Evolutionary conservation across 2,329 filamentous ascomycete genomes (phyloP).

Genomic region (Neonectria ditissima): DNA sequence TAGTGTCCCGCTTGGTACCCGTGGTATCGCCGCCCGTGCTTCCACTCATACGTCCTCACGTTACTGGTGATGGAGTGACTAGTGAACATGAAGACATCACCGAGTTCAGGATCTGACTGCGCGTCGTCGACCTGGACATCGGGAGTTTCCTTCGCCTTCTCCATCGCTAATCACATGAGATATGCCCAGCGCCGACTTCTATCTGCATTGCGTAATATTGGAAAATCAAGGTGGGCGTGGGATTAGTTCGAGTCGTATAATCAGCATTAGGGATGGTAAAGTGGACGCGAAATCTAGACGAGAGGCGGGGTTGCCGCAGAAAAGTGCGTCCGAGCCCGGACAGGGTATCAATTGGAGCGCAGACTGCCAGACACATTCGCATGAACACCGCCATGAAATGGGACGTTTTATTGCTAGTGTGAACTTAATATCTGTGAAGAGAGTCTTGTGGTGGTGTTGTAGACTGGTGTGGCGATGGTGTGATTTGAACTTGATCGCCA

Average conservation of each 20-base stretch:
- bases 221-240: neutral
- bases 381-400: neutral
- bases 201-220: neutral
- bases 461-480: neutral
- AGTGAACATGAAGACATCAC: neutral
- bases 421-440: too few relatives aligned
- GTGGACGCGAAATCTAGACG: too few relatives aligned
- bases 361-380: too few relatives aligned
- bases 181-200: neutral
- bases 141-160: neutral
- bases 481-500: neutral
- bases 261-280: too few relatives aligned
- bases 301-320: neutral
- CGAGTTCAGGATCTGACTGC: neutral
- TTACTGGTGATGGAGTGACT: neutral
- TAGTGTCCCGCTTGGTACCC: slow-evolving; percentile 53
- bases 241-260: neutral
- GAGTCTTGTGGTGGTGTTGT: neutral
- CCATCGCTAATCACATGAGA: neutral
- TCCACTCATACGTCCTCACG: slow-evolving; percentile 23
- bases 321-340: neutral
- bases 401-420: neutral
- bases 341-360: neutral
- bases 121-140: neutral
- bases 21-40: slow-evolving; percentile 57